Evolutionary conservation across 2,329 filamentous ascomycete genomes (phyloP).

Genomic region (Fusarium napiforme): DNA sequence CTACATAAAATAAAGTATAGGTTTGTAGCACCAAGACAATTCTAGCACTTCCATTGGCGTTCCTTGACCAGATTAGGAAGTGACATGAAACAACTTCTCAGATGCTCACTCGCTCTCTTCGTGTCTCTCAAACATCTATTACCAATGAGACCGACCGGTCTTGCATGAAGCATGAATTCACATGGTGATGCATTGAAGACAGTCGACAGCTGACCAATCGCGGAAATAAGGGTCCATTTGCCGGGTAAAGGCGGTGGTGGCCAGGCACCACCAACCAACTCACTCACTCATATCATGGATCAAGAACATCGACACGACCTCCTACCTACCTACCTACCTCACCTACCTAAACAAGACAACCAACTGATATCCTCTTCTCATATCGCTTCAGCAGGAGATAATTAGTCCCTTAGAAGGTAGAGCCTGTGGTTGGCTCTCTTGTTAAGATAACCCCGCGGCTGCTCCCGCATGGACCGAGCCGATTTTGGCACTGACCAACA

Average conservation of each 20-base stretch:
- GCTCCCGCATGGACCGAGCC: slow-evolving; percentile 37
- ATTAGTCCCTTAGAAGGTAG: background rate
- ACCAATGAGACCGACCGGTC: background rate
- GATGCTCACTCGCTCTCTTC: background rate
- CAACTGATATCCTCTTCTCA: background rate
- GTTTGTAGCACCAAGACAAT: background rate
- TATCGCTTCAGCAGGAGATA: background rate
- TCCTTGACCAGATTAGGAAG: background rate
- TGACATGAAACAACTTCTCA: background rate
- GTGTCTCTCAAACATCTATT: background rate
- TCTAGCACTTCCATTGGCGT: background rate
- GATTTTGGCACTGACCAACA: slow-evolving; percentile 26
- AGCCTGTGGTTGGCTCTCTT: background rate
- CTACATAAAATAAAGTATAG: background rate
- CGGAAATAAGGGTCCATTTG: slow-evolving; percentile 1
- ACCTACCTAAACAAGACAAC: background rate
- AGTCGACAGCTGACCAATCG: slow-evolving; percentile 6
- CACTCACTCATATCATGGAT: slow-evolving; percentile 10
- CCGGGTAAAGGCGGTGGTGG: slow-evolving; percentile 15
- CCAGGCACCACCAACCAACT: slow-evolving; percentile 15
- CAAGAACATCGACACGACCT: background rate
- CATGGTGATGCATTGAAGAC: slow-evolving; percentile 6
- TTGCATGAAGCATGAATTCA: background rate
- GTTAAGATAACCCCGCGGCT: slow-evolving; percentile 25
- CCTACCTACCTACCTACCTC: background rate